phyloP scores from a whole-genome alignment of 371 early-diverging fungal genomes.

The Capniomyces stellatus region DNA sequence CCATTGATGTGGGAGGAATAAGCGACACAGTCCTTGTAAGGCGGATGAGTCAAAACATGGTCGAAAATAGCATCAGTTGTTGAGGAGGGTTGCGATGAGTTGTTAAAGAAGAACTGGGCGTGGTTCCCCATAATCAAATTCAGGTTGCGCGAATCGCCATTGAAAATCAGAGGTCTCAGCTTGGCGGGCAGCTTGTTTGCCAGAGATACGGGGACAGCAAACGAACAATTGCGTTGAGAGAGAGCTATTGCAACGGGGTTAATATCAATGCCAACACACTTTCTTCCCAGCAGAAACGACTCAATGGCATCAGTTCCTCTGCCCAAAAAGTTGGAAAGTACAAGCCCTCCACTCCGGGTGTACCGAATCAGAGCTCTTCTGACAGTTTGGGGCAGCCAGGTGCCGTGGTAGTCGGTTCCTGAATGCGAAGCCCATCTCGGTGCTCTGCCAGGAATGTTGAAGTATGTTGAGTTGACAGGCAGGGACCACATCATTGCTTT shows the following conservation, averaged over 20 bases:
- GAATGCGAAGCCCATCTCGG: conserved; percentile 86
- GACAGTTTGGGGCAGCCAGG: conserved; percentile 85
- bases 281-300: conserved; percentile 56
- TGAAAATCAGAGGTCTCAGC: conserved; percentile 62
- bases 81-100: neutral
- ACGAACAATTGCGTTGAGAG: conserved; percentile 68
- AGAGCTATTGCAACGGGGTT: conserved; percentile 74
- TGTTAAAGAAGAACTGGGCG: conserved; percentile 15
- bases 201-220: conserved; percentile 42
- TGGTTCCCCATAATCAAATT: conserved; percentile 10
- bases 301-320: conserved; percentile 91
- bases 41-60: conserved; percentile 79
- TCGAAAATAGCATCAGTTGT: conserved; percentile 32
- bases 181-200: neutral
- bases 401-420: conserved; percentile 84
- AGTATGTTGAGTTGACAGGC: conserved; percentile 58
- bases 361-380: conserved; percentile 59
- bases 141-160: conserved; percentile 31
- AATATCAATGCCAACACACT: conserved; percentile 72
- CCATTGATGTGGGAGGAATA: conserved; percentile 56
- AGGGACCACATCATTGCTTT: conserved; percentile 63
- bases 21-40: conserved; percentile 81
- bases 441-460: conserved; percentile 74
- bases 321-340: conserved; percentile 78
- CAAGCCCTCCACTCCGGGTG: conserved; percentile 50